These are phyloP conservation scores for Solanum piurae DNA, from an alignment of 257 asterid species.

Conservation along the genomic window DNA sequence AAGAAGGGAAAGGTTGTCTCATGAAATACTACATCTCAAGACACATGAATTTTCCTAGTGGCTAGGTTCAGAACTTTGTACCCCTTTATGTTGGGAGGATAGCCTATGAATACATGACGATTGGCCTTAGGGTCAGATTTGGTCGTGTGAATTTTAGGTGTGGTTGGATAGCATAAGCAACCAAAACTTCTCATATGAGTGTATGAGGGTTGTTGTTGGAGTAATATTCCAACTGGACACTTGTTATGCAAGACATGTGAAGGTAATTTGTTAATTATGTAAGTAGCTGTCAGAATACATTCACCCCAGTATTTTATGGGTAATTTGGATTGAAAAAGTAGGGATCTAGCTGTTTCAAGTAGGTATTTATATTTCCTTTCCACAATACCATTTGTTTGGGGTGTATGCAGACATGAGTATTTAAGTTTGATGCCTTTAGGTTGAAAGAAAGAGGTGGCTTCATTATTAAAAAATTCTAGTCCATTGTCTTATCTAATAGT, in stretches of 20 bases:
- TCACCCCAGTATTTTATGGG: too few relatives aligned
- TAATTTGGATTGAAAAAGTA: not conserved
- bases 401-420: too few relatives aligned
- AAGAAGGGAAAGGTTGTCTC: not conserved
- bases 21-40: not conserved
- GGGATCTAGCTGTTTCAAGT: not conserved
- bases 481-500: not conserved
- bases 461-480: not conserved
- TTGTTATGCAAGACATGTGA: not conserved
- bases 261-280: too few relatives aligned
- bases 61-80: not conserved
- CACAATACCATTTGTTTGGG: not conserved
- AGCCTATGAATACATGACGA: not conserved
- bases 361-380: not conserved
- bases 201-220: not conserved
- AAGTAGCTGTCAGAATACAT: not conserved
- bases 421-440: not conserved
- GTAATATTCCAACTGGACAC: not conserved
- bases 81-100: not conserved
- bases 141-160: not conserved
- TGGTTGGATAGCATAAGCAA: not conserved
- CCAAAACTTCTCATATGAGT: not conserved
- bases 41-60: not conserved
- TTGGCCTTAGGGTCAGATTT: not conserved
- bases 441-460: not conserved